Base-by-base conservation (phyloP, 805 yeast genomes). In the Suhomyces emberorum region DNA sequence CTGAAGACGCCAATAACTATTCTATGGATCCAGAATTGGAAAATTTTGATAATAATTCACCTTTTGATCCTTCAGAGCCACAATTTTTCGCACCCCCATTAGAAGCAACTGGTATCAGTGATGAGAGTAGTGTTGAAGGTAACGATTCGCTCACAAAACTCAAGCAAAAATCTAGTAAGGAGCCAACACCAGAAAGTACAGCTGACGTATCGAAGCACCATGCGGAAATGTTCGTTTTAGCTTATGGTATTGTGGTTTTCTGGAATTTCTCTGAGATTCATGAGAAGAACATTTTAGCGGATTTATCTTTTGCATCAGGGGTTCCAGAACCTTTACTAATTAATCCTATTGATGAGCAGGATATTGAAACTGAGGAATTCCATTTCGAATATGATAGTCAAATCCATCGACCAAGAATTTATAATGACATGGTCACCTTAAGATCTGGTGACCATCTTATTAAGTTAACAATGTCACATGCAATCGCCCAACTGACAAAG, bases 231-330 rank as follows among this genome's bases (percentile, higher is more conserved):
- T 93, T 93, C 52, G 76, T 93, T 10, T 79, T 91, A 55, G 81
- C 79, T 35, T 93, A 93, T 56, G 98, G 98, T 15, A 95, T 91
- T 10, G 88, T 93, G n/a, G 97, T 93, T 15, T 89, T 93, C 53
- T 93, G 98, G 98, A 93, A 93, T 54, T 88, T 93, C 49, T 79
- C 91, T 2, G 96, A 88, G 54, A 70, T 77, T 6, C 96, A 93
- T 54, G 98, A 93, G 52, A 88, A 88, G 64, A 93, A 91, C 51
- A 79, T 93, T 14, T 70, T 93, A 37, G 98, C 97, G 1, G 98
- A 93, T 54, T 69, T 93, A 44, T 83, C 81, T n/a, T 79, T 83
- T 61, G 87, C 87, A 4, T 57, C 63, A 10, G 67, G 57, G 17
- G 57, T 58, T 10, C 68, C 66, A 2, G 61, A 60, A 12, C 63